Conservation (phyloP, 495 filamentous ascomycete species). For the Aspergillus olivimuriae region DNA sequence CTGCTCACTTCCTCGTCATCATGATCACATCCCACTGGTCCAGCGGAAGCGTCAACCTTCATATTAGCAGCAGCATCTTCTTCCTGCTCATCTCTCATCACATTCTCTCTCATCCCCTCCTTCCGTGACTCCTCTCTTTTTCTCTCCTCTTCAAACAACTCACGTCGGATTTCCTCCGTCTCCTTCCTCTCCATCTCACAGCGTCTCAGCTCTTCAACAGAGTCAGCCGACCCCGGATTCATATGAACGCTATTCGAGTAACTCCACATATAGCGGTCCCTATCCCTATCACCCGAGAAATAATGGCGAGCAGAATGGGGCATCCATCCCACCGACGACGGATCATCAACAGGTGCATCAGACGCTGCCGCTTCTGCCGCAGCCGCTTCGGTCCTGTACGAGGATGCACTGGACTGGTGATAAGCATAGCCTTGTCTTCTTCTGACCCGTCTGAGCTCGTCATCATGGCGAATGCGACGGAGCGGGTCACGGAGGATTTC, state of each 20-base stretch:
- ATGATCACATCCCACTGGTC: too few species aligned
- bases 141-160: constrained; percentile 10
- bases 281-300: too few species aligned
- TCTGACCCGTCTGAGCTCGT: background rate
- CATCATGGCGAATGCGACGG: constrained; percentile 24
- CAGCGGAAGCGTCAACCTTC: too few species aligned
- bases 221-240: constrained; percentile 20
- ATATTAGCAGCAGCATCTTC: background rate
- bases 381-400: too few species aligned
- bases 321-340: too few species aligned
- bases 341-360: constrained; percentile 10
- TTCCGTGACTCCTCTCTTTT: constrained; percentile 4
- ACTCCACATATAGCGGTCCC: constrained; percentile 24
- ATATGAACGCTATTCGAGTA: constrained; percentile 29
- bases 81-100: constrained; percentile 11
- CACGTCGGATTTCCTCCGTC: constrained; percentile 10
- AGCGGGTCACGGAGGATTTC: constrained; percentile 32
- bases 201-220: constrained; percentile 16
- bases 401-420: background rate
- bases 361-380: too few species aligned
- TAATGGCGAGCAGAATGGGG: too few species aligned
- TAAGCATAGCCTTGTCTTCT: too few species aligned
- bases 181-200: constrained; percentile 9
- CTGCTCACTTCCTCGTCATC: background rate
- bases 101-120: constrained; percentile 7